These are phyloP conservation scores for Colletotrichum musae DNA, from an alignment of 2,329 filamentous ascomycete genomes.

Conservation along the genomic window DNA sequence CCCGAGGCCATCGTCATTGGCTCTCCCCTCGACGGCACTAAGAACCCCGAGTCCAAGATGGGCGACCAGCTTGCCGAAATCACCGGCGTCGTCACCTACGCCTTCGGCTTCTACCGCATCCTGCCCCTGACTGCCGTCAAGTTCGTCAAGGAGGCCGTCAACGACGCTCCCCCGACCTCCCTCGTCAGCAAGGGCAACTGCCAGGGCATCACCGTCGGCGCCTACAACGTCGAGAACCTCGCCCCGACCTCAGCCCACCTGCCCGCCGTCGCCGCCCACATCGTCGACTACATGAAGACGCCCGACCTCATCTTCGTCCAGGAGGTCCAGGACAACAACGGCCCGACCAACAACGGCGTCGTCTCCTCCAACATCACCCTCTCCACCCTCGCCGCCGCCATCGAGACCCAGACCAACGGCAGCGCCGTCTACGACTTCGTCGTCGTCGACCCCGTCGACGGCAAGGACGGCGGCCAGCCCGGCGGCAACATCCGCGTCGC, in stretches of 20 bases:
- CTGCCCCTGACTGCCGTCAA: conserved; percentile 73
- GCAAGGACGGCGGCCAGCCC: conserved; percentile 75
- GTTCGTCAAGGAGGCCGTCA: conserved; percentile 61
- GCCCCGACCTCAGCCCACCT: conserved; percentile 69
- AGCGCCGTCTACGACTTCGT: conserved; percentile 72
- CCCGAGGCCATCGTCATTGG: conserved; percentile 79
- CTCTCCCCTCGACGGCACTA: conserved; percentile 74
- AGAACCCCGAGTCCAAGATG: conserved; percentile 74
- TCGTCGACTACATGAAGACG: conserved; percentile 73
- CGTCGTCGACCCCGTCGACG: conserved; percentile 71
- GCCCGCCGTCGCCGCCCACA: conserved; percentile 72
- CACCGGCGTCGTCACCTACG: conserved; percentile 76
- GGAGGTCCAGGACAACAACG: conserved; percentile 79
- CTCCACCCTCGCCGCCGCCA: conserved; percentile 65
- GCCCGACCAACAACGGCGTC: conserved; percentile 71
- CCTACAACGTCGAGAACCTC: conserved; percentile 81
- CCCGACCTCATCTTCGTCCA: conserved; percentile 79
- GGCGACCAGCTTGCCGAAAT: conserved; percentile 77
- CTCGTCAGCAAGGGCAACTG: conserved; percentile 71
- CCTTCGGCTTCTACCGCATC: conserved; percentile 79
- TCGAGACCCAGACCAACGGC: conserved; percentile 57
- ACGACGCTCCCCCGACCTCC: conserved; percentile 63
- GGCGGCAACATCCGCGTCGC: conserved; percentile 81
- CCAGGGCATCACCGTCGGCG: conserved; percentile 72
- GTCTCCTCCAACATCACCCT: conserved; percentile 72